Percentiles rank a stretch among this genome's conserved stretches.
These are phyloP conservation scores for Persicaria maculosa DNA, from an alignment of 148 eudicot species.

Conservation along the genomic window DNA sequence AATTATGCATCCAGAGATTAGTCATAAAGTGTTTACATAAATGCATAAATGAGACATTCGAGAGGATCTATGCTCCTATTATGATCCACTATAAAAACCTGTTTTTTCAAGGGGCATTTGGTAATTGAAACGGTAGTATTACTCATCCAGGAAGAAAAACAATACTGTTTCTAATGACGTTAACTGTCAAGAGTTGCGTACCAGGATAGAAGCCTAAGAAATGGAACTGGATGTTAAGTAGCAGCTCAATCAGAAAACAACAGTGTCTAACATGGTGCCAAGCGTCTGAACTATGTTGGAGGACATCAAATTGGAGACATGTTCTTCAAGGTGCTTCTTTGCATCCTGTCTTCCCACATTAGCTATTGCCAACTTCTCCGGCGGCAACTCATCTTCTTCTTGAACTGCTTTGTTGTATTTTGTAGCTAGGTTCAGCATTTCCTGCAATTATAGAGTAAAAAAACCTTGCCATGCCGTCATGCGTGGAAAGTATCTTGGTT, in stretches of 20 bases:
- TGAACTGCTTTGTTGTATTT: conserved; percentile 95
- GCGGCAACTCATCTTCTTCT: conserved; percentile 87
- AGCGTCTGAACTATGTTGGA: conserved; percentile 83
- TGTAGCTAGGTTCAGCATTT: conserved; percentile 72
- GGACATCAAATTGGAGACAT: conserved; percentile 89
- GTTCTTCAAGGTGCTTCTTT: conserved; percentile 94
- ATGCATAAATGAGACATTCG: too few relatives aligned
- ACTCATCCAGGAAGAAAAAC: background rate
- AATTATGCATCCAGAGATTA: too few relatives aligned
- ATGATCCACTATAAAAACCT: too few relatives aligned
- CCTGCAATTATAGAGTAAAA: conserved; percentile 37
- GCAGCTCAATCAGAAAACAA: conserved; percentile 47
- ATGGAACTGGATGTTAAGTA: background rate
- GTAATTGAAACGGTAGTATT: too few relatives aligned
- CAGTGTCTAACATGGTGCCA: conserved; percentile 92
- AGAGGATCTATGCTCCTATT: too few relatives aligned
- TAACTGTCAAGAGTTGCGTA: background rate
- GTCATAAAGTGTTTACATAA: too few relatives aligned
- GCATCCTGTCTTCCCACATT: conserved; percentile 97
- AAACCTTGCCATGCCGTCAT: background rate
- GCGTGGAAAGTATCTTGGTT: too few relatives aligned
- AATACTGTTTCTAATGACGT: background rate
- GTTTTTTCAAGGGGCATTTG: background rate
- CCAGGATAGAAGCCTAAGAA: background rate
- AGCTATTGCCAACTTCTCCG: conserved; percentile 92